These are phyloP conservation scores for Neoarthrinium moseri DNA, from an alignment of 2,329 filamentous ascomycete genomes.

Conservation along the genomic window DNA sequence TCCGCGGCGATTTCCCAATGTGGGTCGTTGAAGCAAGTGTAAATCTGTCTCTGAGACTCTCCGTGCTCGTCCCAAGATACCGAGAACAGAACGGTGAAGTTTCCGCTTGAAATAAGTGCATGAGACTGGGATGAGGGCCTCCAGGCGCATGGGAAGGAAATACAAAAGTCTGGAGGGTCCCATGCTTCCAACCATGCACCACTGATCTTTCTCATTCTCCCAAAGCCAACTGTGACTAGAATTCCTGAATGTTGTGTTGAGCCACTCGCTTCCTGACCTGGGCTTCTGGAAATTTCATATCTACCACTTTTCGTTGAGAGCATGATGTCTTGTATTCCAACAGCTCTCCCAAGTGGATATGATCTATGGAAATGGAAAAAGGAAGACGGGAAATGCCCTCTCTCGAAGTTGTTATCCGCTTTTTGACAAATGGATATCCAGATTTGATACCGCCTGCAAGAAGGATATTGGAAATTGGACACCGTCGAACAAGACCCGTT, in stretches of 20 bases:
- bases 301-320: too few relatives aligned
- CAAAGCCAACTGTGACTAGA: conserved; percentile 11
- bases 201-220: conserved; percentile 5
- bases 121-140: conserved; percentile 9
- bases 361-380: too few relatives aligned
- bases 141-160: background rate
- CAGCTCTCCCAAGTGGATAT: too few relatives aligned
- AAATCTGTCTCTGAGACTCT: too few relatives aligned
- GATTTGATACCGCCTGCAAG: background rate
- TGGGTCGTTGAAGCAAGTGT: background rate
- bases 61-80: conserved; percentile 1
- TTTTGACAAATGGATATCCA: background rate
- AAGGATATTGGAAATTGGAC: too few relatives aligned
- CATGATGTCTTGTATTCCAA: too few relatives aligned
- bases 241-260: conserved; percentile 8
- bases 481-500: too few relatives aligned
- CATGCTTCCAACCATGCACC: conserved; percentile 6
- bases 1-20: too few relatives aligned
- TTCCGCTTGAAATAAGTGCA: conserved; percentile 13
- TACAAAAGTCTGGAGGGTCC: background rate
- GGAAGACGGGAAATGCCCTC: background rate
- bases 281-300: too few relatives aligned
- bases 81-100: conserved; percentile 11
- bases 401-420: background rate
- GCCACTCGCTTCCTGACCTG: too few relatives aligned